Percentiles rank a stretch among this genome's conserved stretches.
These are phyloP conservation scores for Carpinus fangiana DNA, from an alignment of 306 rosid species.

Conservation along the genomic window DNA sequence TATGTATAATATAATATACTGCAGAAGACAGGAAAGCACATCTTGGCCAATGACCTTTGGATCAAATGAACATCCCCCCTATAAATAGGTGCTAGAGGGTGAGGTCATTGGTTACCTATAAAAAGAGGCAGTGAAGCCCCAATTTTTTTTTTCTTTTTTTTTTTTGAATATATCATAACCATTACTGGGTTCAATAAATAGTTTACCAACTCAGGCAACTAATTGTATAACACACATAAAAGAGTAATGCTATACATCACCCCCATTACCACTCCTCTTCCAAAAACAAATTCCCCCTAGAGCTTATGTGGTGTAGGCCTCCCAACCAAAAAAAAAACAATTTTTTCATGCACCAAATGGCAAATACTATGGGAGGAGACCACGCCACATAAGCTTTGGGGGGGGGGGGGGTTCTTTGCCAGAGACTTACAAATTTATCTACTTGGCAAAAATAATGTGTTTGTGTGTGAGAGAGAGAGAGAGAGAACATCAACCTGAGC, in stretches of 20 bases:
- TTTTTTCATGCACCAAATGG: too few relatives aligned
- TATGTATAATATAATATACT: too few relatives aligned
- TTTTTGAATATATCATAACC: neutral
- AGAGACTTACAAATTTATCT: neutral
- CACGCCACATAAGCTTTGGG: neutral
- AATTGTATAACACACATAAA: neutral
- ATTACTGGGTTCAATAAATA: neutral
- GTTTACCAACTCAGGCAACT: neutral
- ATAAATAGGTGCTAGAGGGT: neutral
- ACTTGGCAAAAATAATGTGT: constrained; percentile 10
- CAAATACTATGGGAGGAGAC: too few relatives aligned
- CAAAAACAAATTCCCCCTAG: too few relatives aligned
- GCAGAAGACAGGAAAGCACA: neutral
- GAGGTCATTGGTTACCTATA: neutral
- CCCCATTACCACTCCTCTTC: too few relatives aligned
- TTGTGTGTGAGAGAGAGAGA: neutral
- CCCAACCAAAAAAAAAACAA: too few relatives aligned
- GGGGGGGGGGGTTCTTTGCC: neutral
- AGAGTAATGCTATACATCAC: too few relatives aligned
- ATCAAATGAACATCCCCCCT: neutral
- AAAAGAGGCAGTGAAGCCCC: neutral
- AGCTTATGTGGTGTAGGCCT: too few relatives aligned
- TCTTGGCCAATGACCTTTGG: neutral
- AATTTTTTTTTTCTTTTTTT: too few relatives aligned
- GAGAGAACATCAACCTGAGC: constrained; percentile 74